Percentiles rank a stretch among this genome's conserved stretches.
Conservation (phyloP, 345 rosid species). For the Corchorus olitorius region DNA sequence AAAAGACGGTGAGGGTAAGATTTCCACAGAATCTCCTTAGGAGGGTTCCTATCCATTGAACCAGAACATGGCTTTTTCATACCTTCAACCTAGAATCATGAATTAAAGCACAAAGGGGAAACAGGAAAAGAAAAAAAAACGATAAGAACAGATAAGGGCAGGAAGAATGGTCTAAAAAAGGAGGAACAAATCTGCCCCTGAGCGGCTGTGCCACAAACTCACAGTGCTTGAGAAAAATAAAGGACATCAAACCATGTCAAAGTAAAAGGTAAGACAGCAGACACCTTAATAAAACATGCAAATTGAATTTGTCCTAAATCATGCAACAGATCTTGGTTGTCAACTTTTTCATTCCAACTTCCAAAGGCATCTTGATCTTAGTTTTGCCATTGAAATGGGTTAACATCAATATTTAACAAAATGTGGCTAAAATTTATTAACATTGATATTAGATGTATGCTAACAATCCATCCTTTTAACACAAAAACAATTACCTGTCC, state of each 20-base stretch:
- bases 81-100: constrained; percentile 58
- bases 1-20: constrained; percentile 71
- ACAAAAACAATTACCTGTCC: constrained; percentile 61
- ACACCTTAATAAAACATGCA: not conserved
- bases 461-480: not conserved
- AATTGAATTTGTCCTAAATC: not conserved
- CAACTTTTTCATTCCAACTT: too few species aligned
- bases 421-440: not conserved
- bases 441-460: not conserved
- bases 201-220: not conserved
- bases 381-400: not conserved
- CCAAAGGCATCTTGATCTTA: too few species aligned
- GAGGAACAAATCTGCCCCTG: not conserved
- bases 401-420: not conserved
- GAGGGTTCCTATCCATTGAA: constrained; percentile 68
- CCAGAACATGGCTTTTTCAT: constrained; percentile 71
- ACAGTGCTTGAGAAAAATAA: constrained; percentile 10
- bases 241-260: not conserved
- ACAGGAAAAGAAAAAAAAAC: not conserved
- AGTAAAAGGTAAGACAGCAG: constrained; percentile 1
- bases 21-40: constrained; percentile 76
- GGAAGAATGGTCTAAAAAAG: not conserved
- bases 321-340: not conserved
- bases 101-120: not conserved
- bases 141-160: not conserved